Percentiles rank a stretch among this genome's conserved stretches.
phyloP scores from a whole-genome alignment of 352 stramenopile species.

The Globisporangium echinulatum region DNA sequence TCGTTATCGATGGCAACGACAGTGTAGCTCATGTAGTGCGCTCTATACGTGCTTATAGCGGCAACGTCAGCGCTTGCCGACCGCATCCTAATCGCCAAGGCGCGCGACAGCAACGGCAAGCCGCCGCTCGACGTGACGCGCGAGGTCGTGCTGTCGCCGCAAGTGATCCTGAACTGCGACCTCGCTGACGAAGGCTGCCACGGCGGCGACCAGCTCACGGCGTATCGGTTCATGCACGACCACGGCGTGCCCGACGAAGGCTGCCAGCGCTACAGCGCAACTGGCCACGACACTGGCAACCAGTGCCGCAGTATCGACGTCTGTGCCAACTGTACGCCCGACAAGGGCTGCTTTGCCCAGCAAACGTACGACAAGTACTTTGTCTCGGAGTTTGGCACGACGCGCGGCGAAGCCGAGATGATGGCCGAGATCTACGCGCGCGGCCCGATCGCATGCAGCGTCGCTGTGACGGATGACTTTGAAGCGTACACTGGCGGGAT shows the following conservation, averaged over 20 bases:
- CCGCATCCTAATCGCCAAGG: conserved; percentile 80
- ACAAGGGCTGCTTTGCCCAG: conserved; percentile 84
- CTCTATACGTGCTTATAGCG: conserved; percentile 19
- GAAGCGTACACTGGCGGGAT: conserved; percentile 92
- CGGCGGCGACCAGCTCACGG: conserved; percentile 87
- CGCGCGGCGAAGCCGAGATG: conserved; percentile 89
- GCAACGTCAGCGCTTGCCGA: conserved; percentile 83
- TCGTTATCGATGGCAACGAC: neutral
- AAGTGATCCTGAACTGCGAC: conserved; percentile 88
- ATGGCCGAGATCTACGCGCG: conserved; percentile 96
- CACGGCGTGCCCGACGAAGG: conserved; percentile 92
- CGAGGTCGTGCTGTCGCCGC: conserved; percentile 76
- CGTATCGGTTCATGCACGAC: conserved; percentile 91
- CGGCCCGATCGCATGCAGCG: conserved; percentile 91
- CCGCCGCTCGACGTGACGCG: conserved; percentile 55
- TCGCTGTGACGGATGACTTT: conserved; percentile 88
- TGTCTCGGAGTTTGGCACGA: conserved; percentile 92
- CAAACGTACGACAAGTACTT: conserved; percentile 93
- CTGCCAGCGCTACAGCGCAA: conserved; percentile 92
- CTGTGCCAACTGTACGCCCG: conserved; percentile 89
- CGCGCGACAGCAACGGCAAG: conserved; percentile 42
- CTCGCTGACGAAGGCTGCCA: conserved; percentile 86
- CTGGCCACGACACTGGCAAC: conserved; percentile 86
- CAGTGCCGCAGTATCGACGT: conserved; percentile 84
- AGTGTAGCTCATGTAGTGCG: neutral